These are phyloP conservation scores for Waltiozyma sp. DNA, from an alignment of 1,139 yeast species.

Conservation along the genomic window DNA sequence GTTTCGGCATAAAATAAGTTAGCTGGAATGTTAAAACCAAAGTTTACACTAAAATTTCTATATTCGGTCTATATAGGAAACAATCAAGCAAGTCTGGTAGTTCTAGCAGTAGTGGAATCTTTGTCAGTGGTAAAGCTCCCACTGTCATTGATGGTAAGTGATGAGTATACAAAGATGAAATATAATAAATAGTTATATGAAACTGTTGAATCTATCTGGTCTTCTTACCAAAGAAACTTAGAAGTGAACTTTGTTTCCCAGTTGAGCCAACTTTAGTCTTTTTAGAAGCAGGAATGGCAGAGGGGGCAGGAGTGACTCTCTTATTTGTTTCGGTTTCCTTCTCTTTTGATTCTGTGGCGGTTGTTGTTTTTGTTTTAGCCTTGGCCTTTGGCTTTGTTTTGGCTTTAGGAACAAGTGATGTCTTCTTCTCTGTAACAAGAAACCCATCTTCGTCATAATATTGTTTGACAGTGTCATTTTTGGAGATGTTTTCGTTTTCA, in stretches of 20 bases:
- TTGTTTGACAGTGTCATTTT: constrained; percentile 6
- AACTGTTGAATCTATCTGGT: no score
- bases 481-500: not conserved
- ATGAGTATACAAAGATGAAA: no score
- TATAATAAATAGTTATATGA: no score
- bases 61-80: no score
- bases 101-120: constrained; percentile 8
- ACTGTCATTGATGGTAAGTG: constrained; percentile 25
- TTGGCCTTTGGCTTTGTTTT: constrained; percentile 10
- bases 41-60: no score
- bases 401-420: constrained; percentile 4
- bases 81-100: constrained; percentile 9
- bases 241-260: constrained; percentile 14
- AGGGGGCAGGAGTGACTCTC: constrained; percentile 1
- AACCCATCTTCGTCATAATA: constrained; percentile 22
- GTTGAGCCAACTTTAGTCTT: constrained; percentile 8
- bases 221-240: constrained; percentile 19
- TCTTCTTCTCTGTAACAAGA: constrained; percentile 15
- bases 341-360: not conserved
- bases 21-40: no score
- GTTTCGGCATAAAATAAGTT: no score
- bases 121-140: constrained; percentile 25
- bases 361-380: not conserved
- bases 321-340: not conserved
- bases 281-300: constrained; percentile 2